phyloP scores from a whole-genome alignment of 345 rosid species.

The Salix koriyanagi region DNA sequence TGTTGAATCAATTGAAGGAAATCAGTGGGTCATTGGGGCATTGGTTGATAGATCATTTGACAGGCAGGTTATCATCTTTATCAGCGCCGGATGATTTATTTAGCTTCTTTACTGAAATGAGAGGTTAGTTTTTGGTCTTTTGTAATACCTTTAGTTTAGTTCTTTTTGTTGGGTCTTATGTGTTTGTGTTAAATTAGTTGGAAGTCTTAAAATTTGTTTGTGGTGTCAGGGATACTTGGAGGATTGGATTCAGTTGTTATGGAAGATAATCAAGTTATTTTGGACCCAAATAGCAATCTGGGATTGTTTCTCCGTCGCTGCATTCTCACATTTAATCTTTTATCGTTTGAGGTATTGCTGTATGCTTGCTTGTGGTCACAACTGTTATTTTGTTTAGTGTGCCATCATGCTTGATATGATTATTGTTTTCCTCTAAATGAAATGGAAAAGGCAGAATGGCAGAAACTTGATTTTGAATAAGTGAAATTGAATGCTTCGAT shows the following conservation, averaged over 20 bases:
- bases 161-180: background rate
- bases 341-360: conserved; percentile 70
- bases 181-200: background rate
- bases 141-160: background rate
- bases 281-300: conserved; percentile 79
- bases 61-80: conserved; percentile 55
- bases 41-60: conserved; percentile 66
- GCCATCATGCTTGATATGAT: no score
- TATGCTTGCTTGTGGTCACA: no score
- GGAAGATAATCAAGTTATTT: conserved; percentile 72
- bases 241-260: conserved; percentile 58
- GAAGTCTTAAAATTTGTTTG: background rate
- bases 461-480: background rate
- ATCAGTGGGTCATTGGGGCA: conserved; percentile 55
- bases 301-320: conserved; percentile 93
- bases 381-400: no score
- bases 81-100: conserved; percentile 77
- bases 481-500: background rate
- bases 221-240: conserved; percentile 57
- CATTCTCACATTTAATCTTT: conserved; percentile 67
- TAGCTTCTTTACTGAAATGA: conserved; percentile 69
- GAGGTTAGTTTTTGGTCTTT: conserved; percentile 45
- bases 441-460: no score
- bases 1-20: conserved; percentile 63
- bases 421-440: no score